Percentiles rank a stretch among this genome's conserved stretches.
Evolutionary conservation across 1,139 yeast species (phyloP).

Genomic region (Magnusiomyces starmeri): DNA sequence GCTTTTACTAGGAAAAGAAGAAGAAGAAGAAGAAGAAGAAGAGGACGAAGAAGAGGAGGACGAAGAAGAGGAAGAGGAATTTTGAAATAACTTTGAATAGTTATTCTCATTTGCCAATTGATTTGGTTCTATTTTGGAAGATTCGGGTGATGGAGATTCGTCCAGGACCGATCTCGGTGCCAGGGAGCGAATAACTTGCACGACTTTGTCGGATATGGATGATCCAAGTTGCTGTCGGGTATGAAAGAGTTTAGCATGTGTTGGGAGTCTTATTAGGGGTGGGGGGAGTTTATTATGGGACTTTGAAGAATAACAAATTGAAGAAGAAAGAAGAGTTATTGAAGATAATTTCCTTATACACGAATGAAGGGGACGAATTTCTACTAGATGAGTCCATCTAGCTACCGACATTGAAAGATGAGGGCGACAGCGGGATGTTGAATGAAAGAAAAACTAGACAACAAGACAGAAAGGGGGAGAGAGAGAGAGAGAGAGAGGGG

Average conservation of each 20-base stretch:
- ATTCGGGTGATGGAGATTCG: no score
- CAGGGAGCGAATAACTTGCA: no score
- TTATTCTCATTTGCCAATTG: neutral
- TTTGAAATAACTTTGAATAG: neutral
- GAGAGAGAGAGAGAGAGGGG: neutral
- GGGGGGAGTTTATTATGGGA: neutral
- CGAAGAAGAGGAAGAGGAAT: neutral
- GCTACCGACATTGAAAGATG: no score
- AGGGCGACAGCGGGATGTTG: neutral
- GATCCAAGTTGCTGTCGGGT: no score
- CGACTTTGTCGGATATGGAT: no score
- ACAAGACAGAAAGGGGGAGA: neutral
- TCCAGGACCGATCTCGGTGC: no score
- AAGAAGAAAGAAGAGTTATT: neutral
- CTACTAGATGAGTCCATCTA: no score
- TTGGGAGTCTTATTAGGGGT: neutral
- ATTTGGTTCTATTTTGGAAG: neutral
- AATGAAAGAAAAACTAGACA: neutral
- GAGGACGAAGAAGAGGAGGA: neutral
- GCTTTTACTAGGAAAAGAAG: neutral
- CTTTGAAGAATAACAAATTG: no score
- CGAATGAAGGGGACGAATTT: neutral
- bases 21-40: neutral
- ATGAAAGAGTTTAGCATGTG: neutral
- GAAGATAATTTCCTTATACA: neutral